phyloP scores from a whole-genome alignment of 2,329 filamentous ascomycete genomes.

The Stachybotrys chartarum region DNA sequence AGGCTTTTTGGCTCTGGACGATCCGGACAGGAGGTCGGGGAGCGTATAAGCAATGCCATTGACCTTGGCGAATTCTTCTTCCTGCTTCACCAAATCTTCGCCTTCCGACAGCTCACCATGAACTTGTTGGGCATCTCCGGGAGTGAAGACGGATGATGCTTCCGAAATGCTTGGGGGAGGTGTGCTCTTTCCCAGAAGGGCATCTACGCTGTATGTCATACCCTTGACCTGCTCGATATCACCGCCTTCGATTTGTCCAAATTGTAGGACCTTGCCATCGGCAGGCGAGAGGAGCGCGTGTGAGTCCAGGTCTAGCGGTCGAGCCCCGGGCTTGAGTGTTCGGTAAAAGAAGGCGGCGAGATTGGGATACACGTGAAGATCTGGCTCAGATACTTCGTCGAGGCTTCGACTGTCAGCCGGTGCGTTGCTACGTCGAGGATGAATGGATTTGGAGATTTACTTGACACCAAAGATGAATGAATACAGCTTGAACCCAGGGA shows the following conservation, averaged over 20 bases:
- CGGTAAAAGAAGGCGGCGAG: slow-evolving; percentile 97
- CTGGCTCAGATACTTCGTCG: slow-evolving; percentile 78
- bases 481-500: slow-evolving; percentile 88
- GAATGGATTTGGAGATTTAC: slow-evolving; percentile 23
- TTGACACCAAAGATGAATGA: slow-evolving; percentile 88
- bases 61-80: slow-evolving; percentile 88
- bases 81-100: slow-evolving; percentile 64
- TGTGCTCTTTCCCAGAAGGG: slow-evolving; percentile 67
- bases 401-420: slow-evolving; percentile 46
- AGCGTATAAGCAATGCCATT: slow-evolving; percentile 96
- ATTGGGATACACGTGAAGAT: slow-evolving; percentile 86
- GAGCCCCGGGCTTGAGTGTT: slow-evolving; percentile 78
- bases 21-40: slow-evolving; percentile 78
- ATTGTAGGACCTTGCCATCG: slow-evolving; percentile 87
- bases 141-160: slow-evolving; percentile 12
- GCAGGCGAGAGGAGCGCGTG: slow-evolving; percentile 80
- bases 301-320: slow-evolving; percentile 75
- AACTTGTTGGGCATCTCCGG: slow-evolving; percentile 13
- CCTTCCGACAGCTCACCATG: slow-evolving; percentile 32
- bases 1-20: slow-evolving; percentile 35
- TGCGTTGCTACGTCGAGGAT: not conserved
- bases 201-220: slow-evolving; percentile 94
- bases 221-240: slow-evolving; percentile 99
- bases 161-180: slow-evolving; percentile 47
- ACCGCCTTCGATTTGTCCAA: slow-evolving; percentile 82